These are phyloP conservation scores for Sarcodon aspratus DNA, from an alignment of 768 basidiomycete species.

Conservation along the genomic window DNA sequence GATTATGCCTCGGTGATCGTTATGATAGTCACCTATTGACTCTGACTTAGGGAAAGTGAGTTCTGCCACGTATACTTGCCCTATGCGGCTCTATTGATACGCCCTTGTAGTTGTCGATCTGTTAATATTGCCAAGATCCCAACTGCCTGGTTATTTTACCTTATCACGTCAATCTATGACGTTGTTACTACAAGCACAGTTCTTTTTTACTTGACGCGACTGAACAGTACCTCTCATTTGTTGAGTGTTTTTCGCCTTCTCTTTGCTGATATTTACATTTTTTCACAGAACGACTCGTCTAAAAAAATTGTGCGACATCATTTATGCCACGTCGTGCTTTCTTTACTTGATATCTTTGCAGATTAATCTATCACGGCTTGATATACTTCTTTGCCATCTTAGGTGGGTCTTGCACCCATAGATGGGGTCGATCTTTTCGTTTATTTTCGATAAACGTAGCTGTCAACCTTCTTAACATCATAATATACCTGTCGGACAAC, in stretches of 20 bases:
- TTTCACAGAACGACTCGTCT: slow-evolving; percentile 12
- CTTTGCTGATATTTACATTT: background rate
- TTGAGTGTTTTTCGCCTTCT: background rate
- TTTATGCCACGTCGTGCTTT: background rate
- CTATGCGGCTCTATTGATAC: too few species aligned
- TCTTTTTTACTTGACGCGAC: slow-evolving; percentile 36
- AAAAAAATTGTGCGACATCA: slow-evolving; percentile 11
- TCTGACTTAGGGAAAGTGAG: too few species aligned
- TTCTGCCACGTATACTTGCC: too few species aligned
- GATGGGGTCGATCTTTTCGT: background rate
- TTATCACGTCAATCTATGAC: slow-evolving; percentile 47
- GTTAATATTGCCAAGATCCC: slow-evolving; percentile 19
- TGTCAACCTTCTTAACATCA: slow-evolving; percentile 15
- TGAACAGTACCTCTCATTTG: slow-evolving; percentile 25
- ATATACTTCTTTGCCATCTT: slow-evolving; percentile 45
- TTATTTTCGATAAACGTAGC: slow-evolving; percentile 5
- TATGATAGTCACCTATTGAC: too few species aligned
- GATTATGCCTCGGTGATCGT: background rate
- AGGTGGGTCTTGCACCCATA: background rate
- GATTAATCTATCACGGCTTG: slow-evolving; percentile 60
- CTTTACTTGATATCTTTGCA: slow-evolving; percentile 12
- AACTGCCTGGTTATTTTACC: slow-evolving; percentile 49
- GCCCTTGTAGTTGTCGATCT: slow-evolving; percentile 34
- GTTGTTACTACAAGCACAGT: slow-evolving; percentile 37
- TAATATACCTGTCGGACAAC: slow-evolving; percentile 12